phyloP scores from a whole-genome alignment of 768 basidiomycete species.

The Tylopilus felleus region DNA sequence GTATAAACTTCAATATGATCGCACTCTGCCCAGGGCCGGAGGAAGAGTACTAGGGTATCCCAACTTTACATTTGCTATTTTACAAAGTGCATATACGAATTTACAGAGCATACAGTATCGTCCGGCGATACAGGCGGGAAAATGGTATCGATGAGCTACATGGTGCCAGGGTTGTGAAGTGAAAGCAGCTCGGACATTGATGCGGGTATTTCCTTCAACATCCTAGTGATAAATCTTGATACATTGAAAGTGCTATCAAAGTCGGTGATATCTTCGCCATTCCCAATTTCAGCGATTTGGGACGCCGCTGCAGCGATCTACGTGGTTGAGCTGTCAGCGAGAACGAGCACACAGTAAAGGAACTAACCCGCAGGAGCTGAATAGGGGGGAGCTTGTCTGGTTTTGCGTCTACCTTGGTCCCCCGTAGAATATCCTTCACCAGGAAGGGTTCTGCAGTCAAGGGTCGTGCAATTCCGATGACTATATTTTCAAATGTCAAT shows the following conservation, averaged over 20 bases:
- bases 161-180: background rate
- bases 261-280: slow-evolving; percentile 33
- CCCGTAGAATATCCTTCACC: slow-evolving; percentile 27
- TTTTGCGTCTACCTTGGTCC: slow-evolving; percentile 23
- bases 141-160: background rate
- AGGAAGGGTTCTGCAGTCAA: slow-evolving; percentile 31
- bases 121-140: background rate
- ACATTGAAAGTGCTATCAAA: slow-evolving; percentile 31
- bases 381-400: slow-evolving; percentile 36
- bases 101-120: background rate
- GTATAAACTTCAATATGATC: slow-evolving; percentile 46
- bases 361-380: slow-evolving; percentile 30
- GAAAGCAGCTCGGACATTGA: slow-evolving; percentile 31
- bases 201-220: slow-evolving; percentile 31
- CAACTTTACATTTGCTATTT: background rate
- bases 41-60: slow-evolving; percentile 10
- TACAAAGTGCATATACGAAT: slow-evolving; percentile 9
- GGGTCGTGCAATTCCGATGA: slow-evolving; percentile 31
- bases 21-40: slow-evolving; percentile 37
- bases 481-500: slow-evolving; percentile 10
- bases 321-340: background rate
- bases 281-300: slow-evolving; percentile 34
- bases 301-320: slow-evolving; percentile 31
- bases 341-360: background rate
- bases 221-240: slow-evolving; percentile 29